Base-by-base conservation (phyloP, 345 rosid genomes). In the Linum trigynum region DNA sequence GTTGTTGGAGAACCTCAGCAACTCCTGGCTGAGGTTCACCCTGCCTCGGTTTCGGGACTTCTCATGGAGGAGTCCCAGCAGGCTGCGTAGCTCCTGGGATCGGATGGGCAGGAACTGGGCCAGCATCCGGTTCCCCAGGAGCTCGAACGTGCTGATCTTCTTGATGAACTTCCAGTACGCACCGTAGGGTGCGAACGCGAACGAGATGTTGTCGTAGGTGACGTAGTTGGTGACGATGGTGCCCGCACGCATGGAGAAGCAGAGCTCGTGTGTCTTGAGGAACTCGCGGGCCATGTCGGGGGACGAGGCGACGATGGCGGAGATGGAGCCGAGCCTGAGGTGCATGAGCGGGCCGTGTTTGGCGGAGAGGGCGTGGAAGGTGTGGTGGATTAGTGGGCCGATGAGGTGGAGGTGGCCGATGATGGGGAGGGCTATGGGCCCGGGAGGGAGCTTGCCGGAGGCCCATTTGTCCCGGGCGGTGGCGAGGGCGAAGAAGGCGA, bases 361-460 rank as follows among this genome's bases (percentile, higher is more conserved):
- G 5, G 76, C 57, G 0, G 73, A 65, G 0, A 83, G 61, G 37
- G 70, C 45, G 5, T 58, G 65, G 39, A 82, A 75, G 4, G 82
- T 63, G 4, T 63, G 77, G 69, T 82, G 80, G 38, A 79, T 67
- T 39, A 65, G 51, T 14, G 80, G 83, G 16, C 77, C 61, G 7
- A 79, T 73, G 40, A 73, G 86, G 69, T 82, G 83, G 68, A 82
- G 74, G 66, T 83, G 82, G 48, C 84, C 86, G 16, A 80, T 57
- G 16, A 83, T 38, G 2, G 84, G 86, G 4, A 83, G 43, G 15
- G 78, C 69, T 9, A n/a, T 17, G 0, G 84, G 64, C 76, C 35
- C 3, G 84, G 84, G 56, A 9, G 32, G 32, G 32, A 23, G 32
- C 32, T 23, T 23, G 32, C 32, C 32, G 32, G 32, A 23, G 32